These are phyloP conservation scores for Ailanthus altissimus DNA, from an alignment of 345 rosid genomes.

Conservation along the genomic window DNA sequence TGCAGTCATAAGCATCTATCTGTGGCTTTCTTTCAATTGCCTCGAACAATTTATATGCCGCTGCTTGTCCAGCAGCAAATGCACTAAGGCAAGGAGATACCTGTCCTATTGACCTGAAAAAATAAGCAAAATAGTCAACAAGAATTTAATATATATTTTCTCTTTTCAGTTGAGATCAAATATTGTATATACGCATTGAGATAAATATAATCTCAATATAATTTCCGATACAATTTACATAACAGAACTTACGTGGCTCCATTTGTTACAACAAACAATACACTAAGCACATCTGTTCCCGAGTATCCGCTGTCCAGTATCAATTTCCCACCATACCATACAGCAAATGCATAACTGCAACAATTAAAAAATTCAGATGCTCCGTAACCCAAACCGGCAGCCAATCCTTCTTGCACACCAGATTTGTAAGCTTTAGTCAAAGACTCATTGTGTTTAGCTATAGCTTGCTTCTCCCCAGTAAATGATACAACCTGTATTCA, in stretches of 20 bases:
- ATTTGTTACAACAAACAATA: constrained; percentile 29
- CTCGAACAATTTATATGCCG: constrained; percentile 49
- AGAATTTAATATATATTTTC: too few relatives aligned
- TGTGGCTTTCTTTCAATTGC: constrained; percentile 38
- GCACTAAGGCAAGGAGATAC: constrained; percentile 44
- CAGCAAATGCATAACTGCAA: constrained; percentile 33
- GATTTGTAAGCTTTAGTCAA: background rate
- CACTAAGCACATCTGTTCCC: constrained; percentile 27
- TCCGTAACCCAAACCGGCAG: background rate
- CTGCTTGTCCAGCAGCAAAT: constrained; percentile 49
- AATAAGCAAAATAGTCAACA: too few relatives aligned
- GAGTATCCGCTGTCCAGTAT: constrained; percentile 27
- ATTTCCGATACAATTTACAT: background rate
- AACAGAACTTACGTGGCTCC: background rate
- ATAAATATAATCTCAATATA: too few relatives aligned
- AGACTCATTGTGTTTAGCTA: background rate
- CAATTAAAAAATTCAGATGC: background rate
- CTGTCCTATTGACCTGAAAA: constrained; percentile 51
- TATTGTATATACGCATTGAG: too few relatives aligned
- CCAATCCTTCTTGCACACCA: background rate
- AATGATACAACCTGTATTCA: background rate
- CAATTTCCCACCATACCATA: constrained; percentile 53
- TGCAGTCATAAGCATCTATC: constrained; percentile 36
- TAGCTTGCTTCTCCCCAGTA: background rate
- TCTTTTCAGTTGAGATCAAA: too few relatives aligned